Conservation (phyloP, 345 rosid genomes). For the Aegle marmelos region DNA sequence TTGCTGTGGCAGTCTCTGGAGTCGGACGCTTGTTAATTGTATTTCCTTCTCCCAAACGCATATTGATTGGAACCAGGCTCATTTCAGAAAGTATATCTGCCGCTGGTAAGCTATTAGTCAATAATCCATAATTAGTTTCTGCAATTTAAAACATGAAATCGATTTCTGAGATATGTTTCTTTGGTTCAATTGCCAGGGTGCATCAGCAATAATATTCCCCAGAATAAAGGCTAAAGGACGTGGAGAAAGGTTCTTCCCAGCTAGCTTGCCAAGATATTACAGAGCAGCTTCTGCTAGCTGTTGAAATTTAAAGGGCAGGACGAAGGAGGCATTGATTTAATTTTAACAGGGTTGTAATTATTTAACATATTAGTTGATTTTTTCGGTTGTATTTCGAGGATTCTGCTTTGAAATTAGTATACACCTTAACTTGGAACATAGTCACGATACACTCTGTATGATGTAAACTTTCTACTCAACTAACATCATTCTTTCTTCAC, state of each 20-base stretch:
- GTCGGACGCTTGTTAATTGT: not conserved
- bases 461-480: not conserved
- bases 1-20: not conserved
- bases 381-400: too few species aligned
- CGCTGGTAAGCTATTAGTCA: not conserved
- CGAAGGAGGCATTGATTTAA: too few species aligned
- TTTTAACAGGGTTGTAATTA: too few species aligned
- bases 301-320: not conserved
- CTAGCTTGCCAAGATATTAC: not conserved
- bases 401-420: too few species aligned
- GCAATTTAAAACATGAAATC: too few species aligned
- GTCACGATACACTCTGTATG: not conserved
- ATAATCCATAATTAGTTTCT: too few species aligned
- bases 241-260: constrained; percentile 2
- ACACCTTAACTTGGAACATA: too few species aligned
- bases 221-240: not conserved
- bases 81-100: not conserved
- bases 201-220: not conserved
- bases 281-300: not conserved
- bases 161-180: too few species aligned
- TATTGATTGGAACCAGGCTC: not conserved
- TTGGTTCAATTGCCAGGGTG: not conserved
- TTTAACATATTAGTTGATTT: too few species aligned
- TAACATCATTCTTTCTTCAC: too few species aligned
- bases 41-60: not conserved